A percentile compares a stretch with the other conserved stretches of the same genome.
Evolutionary conservation across 371 early-diverging fungal species (phyloP).

Genomic region (Mortierella sp.): DNA sequence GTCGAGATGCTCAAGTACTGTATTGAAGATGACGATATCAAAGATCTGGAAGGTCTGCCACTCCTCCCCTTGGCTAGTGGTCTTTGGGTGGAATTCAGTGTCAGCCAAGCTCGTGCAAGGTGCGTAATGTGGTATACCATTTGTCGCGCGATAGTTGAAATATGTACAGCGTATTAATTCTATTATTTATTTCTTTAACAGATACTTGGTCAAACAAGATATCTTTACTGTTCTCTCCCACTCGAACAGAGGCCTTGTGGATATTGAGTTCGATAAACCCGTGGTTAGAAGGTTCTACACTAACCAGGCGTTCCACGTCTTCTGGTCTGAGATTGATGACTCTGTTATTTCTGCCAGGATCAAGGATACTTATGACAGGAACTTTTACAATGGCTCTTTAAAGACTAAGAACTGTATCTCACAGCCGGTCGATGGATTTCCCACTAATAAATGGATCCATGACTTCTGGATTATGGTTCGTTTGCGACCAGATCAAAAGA

Average conservation of each 20-base stretch:
- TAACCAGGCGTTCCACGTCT: neutral
- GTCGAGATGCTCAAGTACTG: conserved; percentile 29
- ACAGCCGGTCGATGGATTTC: conserved; percentile 12
- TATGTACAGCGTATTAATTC: neutral
- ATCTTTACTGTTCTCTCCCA: conserved; percentile 12
- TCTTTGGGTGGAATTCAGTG: conserved; percentile 32
- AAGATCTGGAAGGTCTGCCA: conserved; percentile 29
- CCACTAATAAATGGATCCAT: conserved; percentile 20
- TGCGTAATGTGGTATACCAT: neutral
- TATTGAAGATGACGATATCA: conserved; percentile 13
- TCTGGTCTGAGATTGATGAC: neutral
- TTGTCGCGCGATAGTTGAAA: neutral
- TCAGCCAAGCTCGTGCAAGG: conserved; percentile 2
- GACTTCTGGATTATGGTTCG: conserved; percentile 26
- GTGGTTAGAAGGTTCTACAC: neutral
- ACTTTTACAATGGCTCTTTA: neutral
- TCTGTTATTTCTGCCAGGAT: neutral
- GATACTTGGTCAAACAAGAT: conserved; percentile 1
- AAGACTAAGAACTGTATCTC: conserved; percentile 1
- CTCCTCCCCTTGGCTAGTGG: conserved; percentile 29
- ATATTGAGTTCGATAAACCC: neutral
- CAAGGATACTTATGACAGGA: neutral
- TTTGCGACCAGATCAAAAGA: neutral
- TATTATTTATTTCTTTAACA: neutral
- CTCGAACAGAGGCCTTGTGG: conserved; percentile 22